Evolutionary conservation across 208 protist species (phyloP), one percentile per base, ranked within the genome.

Genomic region (Phytomonas francai): DNA sequence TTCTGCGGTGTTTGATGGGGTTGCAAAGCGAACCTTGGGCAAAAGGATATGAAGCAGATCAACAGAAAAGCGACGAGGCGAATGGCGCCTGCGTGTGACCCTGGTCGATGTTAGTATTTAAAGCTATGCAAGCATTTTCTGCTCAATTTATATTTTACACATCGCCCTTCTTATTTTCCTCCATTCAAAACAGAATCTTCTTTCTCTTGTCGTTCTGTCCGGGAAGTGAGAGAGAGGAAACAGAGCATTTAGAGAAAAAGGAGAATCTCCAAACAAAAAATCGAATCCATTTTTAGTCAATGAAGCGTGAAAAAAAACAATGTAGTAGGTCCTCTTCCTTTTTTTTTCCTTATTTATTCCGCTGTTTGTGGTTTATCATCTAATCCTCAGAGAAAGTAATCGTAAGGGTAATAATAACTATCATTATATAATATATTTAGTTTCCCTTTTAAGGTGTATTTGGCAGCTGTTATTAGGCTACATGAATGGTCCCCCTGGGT

Each of bases 401-500:
- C 29, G 9, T 34, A 60, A 34, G 3, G 9, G 9, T 34, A 32
- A 9, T 9, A 60, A 34, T 60, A 12, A 9, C 28, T 60, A 9
- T 9, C 9, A 32, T 9, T 12, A 12, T 9, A 60, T 12, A 3
- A 60, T 3, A 32, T 34, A 60, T 60, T 30, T 60, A 3, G 3
- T 12, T 12, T 34, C 57, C 31, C 9, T 30, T 60, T 60, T 9
- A 60, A 39, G 34, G 34, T n/a, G 34, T 9, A 9, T 31, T 27
- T 7, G 29, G 2, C 16, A 56, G 11, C 32, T 49, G 3, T 16
- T 45, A 27, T 66, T 66, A 31, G 39, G 3, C 36, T 69, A 65
- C 36, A 76, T 68, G 62, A 67, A 63, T 76, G 78, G 42, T 61
- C 69, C 77, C 27, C 67, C 73, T 9, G 77, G 73, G 7, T 76